These are phyloP conservation scores for Ceratocystis huliohia DNA, from an alignment of 2,329 filamentous ascomycete genomes.

Conservation along the genomic window DNA sequence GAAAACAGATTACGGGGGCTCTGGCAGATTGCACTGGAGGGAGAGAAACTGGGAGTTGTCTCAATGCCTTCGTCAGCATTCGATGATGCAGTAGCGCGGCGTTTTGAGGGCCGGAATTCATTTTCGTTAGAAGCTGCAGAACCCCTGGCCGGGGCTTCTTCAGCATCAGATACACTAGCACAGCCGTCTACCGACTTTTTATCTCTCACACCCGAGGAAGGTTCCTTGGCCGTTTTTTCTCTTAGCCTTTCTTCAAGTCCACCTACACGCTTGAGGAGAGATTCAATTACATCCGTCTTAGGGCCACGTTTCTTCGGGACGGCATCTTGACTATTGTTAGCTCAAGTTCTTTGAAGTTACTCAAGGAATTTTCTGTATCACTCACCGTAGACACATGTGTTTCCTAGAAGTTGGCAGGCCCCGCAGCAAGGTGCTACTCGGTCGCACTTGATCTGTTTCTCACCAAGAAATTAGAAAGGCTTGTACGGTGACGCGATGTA, in stretches of 20 bases:
- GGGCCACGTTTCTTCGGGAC: constrained; percentile 81
- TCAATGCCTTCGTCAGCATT: background rate
- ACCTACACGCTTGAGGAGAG: constrained; percentile 71
- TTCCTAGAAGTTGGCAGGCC: constrained; percentile 80
- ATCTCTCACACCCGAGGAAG: constrained; percentile 20
- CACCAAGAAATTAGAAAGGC: background rate
- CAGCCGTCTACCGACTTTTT: background rate
- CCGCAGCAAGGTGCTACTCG: constrained; percentile 72
- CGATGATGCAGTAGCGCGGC: background rate
- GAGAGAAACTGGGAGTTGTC: background rate
- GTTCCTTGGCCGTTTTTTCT: constrained; percentile 41
- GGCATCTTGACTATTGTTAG: constrained; percentile 46
- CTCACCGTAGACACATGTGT: constrained; percentile 76
- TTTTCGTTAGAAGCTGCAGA: background rate
- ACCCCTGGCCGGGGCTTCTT: background rate
- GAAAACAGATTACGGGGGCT: background rate
- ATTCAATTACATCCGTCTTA: constrained; percentile 75
- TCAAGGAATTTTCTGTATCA: constrained; percentile 15
- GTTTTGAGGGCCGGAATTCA: background rate
- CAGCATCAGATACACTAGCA: background rate
- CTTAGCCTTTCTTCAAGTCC: constrained; percentile 70
- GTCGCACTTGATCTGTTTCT: constrained; percentile 74
- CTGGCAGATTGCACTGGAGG: background rate
- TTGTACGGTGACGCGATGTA: background rate
- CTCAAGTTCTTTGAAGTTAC: background rate